phyloP scores from a whole-genome alignment of 2,329 filamentous ascomycete genomes.

The Chaetomium strumarium region DNA sequence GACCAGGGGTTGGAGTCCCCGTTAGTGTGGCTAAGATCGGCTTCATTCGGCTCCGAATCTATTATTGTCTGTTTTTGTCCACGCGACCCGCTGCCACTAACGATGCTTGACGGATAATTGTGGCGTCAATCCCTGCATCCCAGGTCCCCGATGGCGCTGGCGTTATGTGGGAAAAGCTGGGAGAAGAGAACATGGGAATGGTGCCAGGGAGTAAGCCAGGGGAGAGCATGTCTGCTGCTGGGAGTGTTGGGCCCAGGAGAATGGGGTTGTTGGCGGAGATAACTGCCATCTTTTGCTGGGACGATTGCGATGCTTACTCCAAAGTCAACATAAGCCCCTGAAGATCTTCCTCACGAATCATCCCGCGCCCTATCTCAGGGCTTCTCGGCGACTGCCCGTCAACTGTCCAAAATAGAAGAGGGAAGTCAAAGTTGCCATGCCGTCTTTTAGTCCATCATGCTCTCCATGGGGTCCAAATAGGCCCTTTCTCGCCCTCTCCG shows the following conservation, averaged over 20 bases:
- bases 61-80: constrained; percentile 3
- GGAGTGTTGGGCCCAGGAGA: background rate
- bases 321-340: constrained; percentile 13
- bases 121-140: constrained; percentile 1
- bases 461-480: constrained; percentile 3
- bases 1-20: background rate
- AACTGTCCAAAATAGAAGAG: background rate
- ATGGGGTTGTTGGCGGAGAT: background rate
- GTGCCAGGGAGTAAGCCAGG: constrained; percentile 10
- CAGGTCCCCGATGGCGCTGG: background rate
- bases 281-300: no score
- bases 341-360: background rate
- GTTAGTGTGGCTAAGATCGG: constrained; percentile 7
- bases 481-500: background rate
- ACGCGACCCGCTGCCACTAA: background rate
- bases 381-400: background rate
- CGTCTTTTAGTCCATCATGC: background rate
- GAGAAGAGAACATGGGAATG: background rate
- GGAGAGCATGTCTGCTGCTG: background rate
- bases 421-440: background rate
- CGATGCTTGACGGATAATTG: background rate
- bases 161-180: background rate
- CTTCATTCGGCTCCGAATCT: constrained; percentile 6
- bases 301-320: constrained; percentile 1
- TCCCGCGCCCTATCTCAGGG: background rate